Base-by-base conservation (phyloP, 352 stramenopile genomes). In the Phytophthora sojae region DNA sequence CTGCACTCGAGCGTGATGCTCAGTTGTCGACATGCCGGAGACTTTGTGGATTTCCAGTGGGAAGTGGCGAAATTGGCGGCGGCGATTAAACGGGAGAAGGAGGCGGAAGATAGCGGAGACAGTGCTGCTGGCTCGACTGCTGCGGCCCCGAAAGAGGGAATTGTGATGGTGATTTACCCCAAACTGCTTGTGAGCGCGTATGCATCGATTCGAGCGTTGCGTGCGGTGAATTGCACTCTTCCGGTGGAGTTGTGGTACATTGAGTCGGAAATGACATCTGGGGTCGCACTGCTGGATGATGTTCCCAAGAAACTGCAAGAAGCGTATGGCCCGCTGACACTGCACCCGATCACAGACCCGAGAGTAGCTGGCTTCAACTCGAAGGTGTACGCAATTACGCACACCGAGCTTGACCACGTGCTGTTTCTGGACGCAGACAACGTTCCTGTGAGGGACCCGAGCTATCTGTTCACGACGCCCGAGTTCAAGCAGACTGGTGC, bases 1-100 rank as follows among this genome's bases (percentile, higher is more conserved):
- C 14, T 90, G 2, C 73, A 65, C 11, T 67, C 67, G 19, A 75
- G 85, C 44, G 68, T 82, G 9, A 71, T 75, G 57, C 71, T 88
- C 37, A 81, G 71, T 44, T 88, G 81, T 68, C 69, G 76, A 32
- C 70, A 83, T 50, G 78, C 80, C 11, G 59, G 65, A 47, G 80
- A 90, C 57, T 83, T 88, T 64, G 56, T 81, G 44, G 64, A 76
- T 29, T 81, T 85, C 39, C 62, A 70, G 29, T 79, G 71, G 67
- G 51, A 68, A 67, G 50, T 77, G 17, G 55, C 49, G 0, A 69
- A 69, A 15, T 30, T 77, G 17, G 8, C 54, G 17, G 60, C 64
- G 6, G 52, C 26, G 14, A 47, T 77, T 57, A 30, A 70, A 49
- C 7, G 39, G 12, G 69, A 73, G 35, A 67, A 67, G 51, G 32